These are phyloP conservation scores for Mycena floridula DNA, from an alignment of 768 basidiomycete genomes.

Conservation along the genomic window DNA sequence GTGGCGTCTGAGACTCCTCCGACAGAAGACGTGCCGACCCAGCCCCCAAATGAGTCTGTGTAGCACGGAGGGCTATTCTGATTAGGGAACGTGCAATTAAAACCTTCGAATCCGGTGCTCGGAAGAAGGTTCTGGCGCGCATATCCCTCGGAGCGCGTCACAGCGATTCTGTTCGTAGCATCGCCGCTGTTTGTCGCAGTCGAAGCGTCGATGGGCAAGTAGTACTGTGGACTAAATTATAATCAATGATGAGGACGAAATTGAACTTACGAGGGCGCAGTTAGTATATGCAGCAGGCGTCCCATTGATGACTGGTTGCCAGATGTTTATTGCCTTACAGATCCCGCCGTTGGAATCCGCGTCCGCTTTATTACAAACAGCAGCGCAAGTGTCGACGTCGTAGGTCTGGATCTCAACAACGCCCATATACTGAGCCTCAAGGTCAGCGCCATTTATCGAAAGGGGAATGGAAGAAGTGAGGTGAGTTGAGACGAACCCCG, in stretches of 20 bases:
- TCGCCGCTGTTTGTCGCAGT: slow-evolving; percentile 11
- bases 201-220: slow-evolving; percentile 5
- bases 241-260: neutral
- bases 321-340: slow-evolving; percentile 15
- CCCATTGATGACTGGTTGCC: slow-evolving; percentile 6
- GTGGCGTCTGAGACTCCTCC: slow-evolving; percentile 14
- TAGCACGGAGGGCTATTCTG: slow-evolving; percentile 7
- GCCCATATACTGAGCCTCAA: slow-evolving; percentile 14
- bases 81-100: too few species aligned
- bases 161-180: slow-evolving; percentile 10
- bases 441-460: neutral
- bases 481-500: neutral
- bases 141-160: slow-evolving; percentile 13
- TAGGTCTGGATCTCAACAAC: slow-evolving; percentile 10
- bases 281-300: slow-evolving; percentile 10
- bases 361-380: slow-evolving; percentile 6
- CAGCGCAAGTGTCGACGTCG: slow-evolving; percentile 10
- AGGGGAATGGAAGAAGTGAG: neutral
- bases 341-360: slow-evolving; percentile 8
- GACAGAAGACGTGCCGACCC: slow-evolving; percentile 7
- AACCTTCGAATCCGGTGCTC: slow-evolving; percentile 10
- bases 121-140: slow-evolving; percentile 5
- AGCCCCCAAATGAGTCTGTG: slow-evolving; percentile 2
- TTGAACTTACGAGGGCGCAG: slow-evolving; percentile 9
- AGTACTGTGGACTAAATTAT: slow-evolving; percentile 5